Evolutionary conservation across 495 filamentous ascomycete species (phyloP), one percentile per base, ranked within the genome.

Genomic region (Aspergillus homomorphus): DNA sequence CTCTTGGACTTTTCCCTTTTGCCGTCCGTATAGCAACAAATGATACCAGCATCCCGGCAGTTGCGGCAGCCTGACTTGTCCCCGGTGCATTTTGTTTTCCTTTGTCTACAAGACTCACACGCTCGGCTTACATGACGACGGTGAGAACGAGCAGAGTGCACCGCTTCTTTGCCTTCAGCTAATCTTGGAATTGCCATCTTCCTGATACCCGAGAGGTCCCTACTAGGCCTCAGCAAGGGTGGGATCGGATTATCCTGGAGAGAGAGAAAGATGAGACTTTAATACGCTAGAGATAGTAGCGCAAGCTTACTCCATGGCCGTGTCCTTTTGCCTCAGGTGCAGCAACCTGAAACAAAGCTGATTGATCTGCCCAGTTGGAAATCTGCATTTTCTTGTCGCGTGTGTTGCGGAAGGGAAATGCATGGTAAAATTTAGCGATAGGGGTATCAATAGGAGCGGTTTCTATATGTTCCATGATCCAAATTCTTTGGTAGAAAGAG

Each of bases 71-170:
- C 74, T 48, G 80, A 81, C 57, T 76, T 75, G 18, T 77, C 80
- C 20, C 82, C 83, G 33, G 79, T 79, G 62, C 83, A 85, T 64
- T 84, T 86, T 45, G 81, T 81, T 64, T 86, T 86, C 45, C 76
- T 73, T 52, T 74, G 71, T 41, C 76, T 68, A 57, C 79, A 81
- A 10, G 71, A 71, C 56, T 81, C 77, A 61, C 79, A 81, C 24
- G 77, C 77, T 56, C 76, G 75, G 54, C 70, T 70, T 23, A 79
- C 74, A 57, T 77, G 76, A 18, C 73, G 73, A 51, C 76, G 72
- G 56, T 76, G 73, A 21, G 71, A 71, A 22, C 74, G 69, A n/a
- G 73, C 66, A 12, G 68, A 61, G 23, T 73, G 70, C 8, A 69
- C 58, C 22, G 76, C 70, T 55, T 77, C 74, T 51, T 66, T 55